phyloP scores from a whole-genome alignment of 352 stramenopile species.

The Globisporangium echinulatum region DNA sequence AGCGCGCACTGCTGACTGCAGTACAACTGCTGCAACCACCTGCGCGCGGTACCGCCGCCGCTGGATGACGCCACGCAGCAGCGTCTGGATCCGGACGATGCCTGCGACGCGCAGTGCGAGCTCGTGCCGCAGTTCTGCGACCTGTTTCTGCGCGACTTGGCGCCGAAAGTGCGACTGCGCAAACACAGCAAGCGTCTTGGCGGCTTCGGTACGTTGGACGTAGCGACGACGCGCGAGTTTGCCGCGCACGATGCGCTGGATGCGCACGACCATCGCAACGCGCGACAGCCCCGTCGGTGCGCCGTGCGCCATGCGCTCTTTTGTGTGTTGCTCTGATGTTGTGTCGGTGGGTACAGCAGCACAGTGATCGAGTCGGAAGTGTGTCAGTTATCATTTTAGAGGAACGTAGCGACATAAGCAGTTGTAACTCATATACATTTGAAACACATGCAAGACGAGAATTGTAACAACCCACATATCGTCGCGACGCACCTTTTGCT shows the following conservation, averaged over 20 bases:
- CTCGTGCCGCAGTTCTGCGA: constrained; percentile 18
- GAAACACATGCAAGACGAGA: too few relatives aligned
- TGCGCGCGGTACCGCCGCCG: constrained; percentile 25
- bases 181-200: constrained; percentile 22
- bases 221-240: constrained; percentile 29
- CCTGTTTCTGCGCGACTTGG: constrained; percentile 21
- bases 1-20: constrained; percentile 33
- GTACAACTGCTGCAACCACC: constrained; percentile 19
- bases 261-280: constrained; percentile 36
- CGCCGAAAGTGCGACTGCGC: constrained; percentile 31
- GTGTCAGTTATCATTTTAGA: too few relatives aligned
- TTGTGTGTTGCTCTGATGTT: constrained; percentile 13
- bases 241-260: constrained; percentile 36
- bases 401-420: too few relatives aligned
- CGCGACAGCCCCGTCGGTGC: constrained; percentile 16
- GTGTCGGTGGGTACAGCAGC: neutral
- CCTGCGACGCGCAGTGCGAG: constrained; percentile 19
- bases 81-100: constrained; percentile 32
- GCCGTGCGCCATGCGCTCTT: constrained; percentile 9
- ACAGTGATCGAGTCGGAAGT: too few relatives aligned
- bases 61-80: constrained; percentile 26
- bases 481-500: constrained; percentile 3
- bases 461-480: neutral
- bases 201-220: constrained; percentile 16
- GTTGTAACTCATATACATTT: too few relatives aligned